These are phyloP conservation scores for Tillandsia fasciculata DNA, from an alignment of 176 grass and related monocot genomes.

Conservation along the genomic window DNA sequence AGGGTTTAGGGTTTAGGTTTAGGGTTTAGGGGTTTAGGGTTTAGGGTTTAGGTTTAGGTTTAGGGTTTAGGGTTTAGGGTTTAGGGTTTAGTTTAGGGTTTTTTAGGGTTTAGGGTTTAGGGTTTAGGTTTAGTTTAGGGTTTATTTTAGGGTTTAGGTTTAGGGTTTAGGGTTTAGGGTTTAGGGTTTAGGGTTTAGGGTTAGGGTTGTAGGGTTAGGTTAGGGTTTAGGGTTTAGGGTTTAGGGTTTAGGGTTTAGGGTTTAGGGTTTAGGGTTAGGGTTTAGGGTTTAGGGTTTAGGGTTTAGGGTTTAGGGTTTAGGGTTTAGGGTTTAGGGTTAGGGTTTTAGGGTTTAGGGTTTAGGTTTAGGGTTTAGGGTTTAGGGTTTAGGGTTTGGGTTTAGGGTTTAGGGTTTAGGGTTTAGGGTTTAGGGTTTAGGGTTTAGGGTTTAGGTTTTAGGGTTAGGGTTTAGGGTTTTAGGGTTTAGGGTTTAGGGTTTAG, in stretches of 20 bases:
- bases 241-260: no score
- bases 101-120: constrained; percentile 1
- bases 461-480: no score
- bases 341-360: no score
- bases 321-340: no score
- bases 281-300: no score
- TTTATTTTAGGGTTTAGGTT: not conserved
- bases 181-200: constrained; percentile 9
- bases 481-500: no score
- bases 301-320: no score
- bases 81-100: not conserved
- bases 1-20: not conserved
- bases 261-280: no score
- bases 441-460: constrained; percentile 10
- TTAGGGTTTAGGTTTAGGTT: no score
- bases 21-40: not conserved
- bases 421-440: constrained; percentile 9
- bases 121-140: constrained; percentile 4
- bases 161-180: constrained; percentile 13
- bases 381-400: not conserved
- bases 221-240: no score
- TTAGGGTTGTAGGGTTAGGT: no score
- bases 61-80: not conserved
- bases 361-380: not conserved
- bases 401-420: constrained; percentile 4